phyloP scores from a whole-genome alignment of 2,329 filamentous ascomycete species.

The Fusarium brachygibbosum region DNA sequence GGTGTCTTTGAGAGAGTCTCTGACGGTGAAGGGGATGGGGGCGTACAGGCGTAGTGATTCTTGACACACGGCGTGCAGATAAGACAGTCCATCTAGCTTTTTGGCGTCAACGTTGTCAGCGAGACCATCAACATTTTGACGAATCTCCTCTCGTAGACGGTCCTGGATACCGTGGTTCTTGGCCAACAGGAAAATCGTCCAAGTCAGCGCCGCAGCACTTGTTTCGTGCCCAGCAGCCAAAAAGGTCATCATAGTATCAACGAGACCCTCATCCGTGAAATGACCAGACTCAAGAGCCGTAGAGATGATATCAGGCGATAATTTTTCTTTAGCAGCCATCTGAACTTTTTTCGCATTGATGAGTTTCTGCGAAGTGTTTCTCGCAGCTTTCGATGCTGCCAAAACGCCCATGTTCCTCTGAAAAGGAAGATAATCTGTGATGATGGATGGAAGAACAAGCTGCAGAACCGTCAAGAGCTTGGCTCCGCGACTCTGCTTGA shows the following conservation, averaged over 20 bases:
- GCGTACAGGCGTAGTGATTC: conserved; percentile 59
- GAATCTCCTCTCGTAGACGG: conserved; percentile 57
- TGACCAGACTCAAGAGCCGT: conserved; percentile 50
- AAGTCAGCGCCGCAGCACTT: conserved; percentile 58
- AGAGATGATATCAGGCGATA: conserved; percentile 55
- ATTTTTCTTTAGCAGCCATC: conserved; percentile 44
- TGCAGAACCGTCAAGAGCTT: conserved; percentile 29
- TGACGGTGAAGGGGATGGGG: conserved; percentile 53
- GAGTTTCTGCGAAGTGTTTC: conserved; percentile 48
- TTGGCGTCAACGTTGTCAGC: conserved; percentile 43
- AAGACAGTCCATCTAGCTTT: conserved; percentile 55
- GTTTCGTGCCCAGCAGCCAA: conserved; percentile 58
- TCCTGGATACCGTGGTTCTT: conserved; percentile 55
- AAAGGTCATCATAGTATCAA: conserved; percentile 36
- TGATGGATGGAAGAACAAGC: conserved; percentile 27
- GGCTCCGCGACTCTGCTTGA: conserved; percentile 48
- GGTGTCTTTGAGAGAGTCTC: conserved; percentile 52
- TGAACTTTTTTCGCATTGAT: conserved; percentile 50
- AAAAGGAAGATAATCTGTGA: conserved; percentile 36
- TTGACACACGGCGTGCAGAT: conserved; percentile 59
- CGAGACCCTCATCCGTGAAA: conserved; percentile 45
- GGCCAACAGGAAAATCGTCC: conserved; percentile 57
- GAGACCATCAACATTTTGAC: conserved; percentile 51
- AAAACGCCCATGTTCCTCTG: conserved; percentile 36
- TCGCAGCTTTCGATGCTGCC: conserved; percentile 26